Evolutionary conservation across 768 basidiomycete genomes (phyloP).

Genomic region (Russula foetens): DNA sequence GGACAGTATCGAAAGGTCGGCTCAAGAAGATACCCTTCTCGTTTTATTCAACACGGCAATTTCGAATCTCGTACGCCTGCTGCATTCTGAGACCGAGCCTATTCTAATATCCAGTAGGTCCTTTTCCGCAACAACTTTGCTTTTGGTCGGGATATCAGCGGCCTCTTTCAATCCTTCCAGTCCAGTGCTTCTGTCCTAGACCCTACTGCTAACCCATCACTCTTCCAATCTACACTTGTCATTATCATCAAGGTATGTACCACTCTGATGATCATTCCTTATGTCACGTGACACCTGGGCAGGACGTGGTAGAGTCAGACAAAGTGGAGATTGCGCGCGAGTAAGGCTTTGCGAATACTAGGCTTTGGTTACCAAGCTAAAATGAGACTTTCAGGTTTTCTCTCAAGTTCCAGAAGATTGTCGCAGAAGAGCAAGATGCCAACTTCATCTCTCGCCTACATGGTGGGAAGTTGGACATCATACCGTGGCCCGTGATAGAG

Average conservation of each 20-base stretch:
- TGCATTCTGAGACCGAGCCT: not conserved
- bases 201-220: conserved; percentile 46
- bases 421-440: conserved; percentile 48
- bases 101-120: conserved; percentile 31
- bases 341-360: conserved; percentile 28
- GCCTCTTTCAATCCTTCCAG: conserved; percentile 55
- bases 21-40: conserved; percentile 54
- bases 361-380: not conserved
- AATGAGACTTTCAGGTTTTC: conserved; percentile 35
- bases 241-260: conserved; percentile 54
- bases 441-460: conserved; percentile 61
- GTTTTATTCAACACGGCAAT: conserved; percentile 59
- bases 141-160: conserved; percentile 48
- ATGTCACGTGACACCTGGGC: not conserved
- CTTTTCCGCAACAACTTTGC: conserved; percentile 61
- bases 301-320: conserved; percentile 60
- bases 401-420: conserved; percentile 51
- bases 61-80: conserved; percentile 42
- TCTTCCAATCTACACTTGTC: conserved; percentile 50
- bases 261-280: no score
- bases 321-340: conserved; percentile 49
- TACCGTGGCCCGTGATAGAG: conserved; percentile 62
- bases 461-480: conserved; percentile 44
- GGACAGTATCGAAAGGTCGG: conserved; percentile 54
- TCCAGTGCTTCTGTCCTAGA: conserved; percentile 49